These are phyloP conservation scores for Russula virescens DNA, from an alignment of 768 basidiomycete genomes.

Conservation along the genomic window DNA sequence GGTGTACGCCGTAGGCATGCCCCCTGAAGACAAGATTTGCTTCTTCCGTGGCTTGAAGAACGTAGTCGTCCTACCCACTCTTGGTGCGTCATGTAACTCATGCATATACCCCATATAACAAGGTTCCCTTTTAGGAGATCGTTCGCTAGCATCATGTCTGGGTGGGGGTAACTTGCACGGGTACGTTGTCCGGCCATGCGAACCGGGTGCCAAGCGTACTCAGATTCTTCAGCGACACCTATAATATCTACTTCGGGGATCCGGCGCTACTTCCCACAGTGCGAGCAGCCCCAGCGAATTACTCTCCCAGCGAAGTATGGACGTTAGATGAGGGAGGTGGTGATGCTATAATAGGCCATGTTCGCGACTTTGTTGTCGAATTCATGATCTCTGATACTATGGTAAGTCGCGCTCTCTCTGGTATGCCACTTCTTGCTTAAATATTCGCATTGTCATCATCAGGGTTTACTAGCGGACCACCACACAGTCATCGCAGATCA, in stretches of 20 bases:
- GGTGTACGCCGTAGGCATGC: slow-evolving; percentile 30
- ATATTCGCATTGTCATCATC: background rate
- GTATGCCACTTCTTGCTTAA: background rate
- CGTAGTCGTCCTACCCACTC: background rate
- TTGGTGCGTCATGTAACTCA: background rate
- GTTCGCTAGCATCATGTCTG: background rate
- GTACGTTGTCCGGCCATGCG: slow-evolving; percentile 31
- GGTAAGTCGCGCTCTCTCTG: slow-evolving; percentile 36
- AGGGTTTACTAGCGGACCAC: slow-evolving; percentile 64
- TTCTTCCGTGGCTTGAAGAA: slow-evolving; percentile 5
- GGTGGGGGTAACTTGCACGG: slow-evolving; percentile 57
- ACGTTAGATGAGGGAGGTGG: slow-evolving; percentile 23
- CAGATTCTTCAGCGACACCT: slow-evolving; percentile 49
- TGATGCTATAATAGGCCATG: slow-evolving; percentile 56
- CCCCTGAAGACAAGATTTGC: slow-evolving; percentile 21
- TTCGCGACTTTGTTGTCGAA: slow-evolving; percentile 73
- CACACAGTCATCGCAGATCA: slow-evolving; percentile 71
- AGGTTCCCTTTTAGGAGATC: background rate
- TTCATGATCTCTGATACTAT: slow-evolving; percentile 77
- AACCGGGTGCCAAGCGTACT: slow-evolving; percentile 1
- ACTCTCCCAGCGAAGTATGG: slow-evolving; percentile 34
- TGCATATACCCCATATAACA: background rate
- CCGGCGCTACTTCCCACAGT: slow-evolving; percentile 48
- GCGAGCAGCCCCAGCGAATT: slow-evolving; percentile 47
- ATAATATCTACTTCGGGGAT: slow-evolving; percentile 48